Evolutionary conservation across 2,329 filamentous ascomycete genomes (phyloP).

Genomic region (Aspergillus versicolor): DNA sequence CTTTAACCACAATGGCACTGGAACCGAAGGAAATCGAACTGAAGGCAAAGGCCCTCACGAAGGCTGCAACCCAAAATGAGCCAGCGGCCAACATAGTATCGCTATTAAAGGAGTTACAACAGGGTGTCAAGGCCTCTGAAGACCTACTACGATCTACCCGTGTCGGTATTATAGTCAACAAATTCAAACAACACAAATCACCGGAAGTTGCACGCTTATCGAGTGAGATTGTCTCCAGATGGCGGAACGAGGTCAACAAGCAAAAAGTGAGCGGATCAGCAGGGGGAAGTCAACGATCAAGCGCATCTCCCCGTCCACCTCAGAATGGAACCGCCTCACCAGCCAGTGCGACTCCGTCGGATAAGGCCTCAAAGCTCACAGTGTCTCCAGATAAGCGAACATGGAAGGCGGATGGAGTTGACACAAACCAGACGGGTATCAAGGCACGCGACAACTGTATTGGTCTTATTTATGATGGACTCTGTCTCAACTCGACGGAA

Average conservation of each 20-base stretch:
- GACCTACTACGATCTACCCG: slow-evolving; percentile 88
- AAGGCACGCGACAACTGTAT: slow-evolving; percentile 78
- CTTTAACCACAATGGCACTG: slow-evolving; percentile 50
- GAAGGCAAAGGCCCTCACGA: slow-evolving; percentile 75
- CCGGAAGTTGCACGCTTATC: slow-evolving; percentile 70
- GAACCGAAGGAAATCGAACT: slow-evolving; percentile 78
- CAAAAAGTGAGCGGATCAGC: slow-evolving; percentile 45
- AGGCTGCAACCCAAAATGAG: slow-evolving; percentile 74
- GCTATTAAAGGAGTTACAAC: slow-evolving; percentile 75
- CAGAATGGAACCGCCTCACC: slow-evolving; percentile 56
- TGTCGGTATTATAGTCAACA: slow-evolving; percentile 86
- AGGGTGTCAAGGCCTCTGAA: slow-evolving; percentile 79
- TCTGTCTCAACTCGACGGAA: slow-evolving; percentile 66
- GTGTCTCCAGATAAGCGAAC: slow-evolving; percentile 73
- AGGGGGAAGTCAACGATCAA: slow-evolving; percentile 39
- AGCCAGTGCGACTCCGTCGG: slow-evolving; percentile 43
- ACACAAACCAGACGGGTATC: slow-evolving; percentile 72
- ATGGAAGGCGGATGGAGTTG: slow-evolving; percentile 77
- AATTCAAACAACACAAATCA: slow-evolving; percentile 77
- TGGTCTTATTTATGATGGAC: slow-evolving; percentile 88
- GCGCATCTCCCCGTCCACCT: slow-evolving; percentile 44
- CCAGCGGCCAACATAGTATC: slow-evolving; percentile 69
- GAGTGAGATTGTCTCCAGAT: slow-evolving; percentile 76
- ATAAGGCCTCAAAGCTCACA: slow-evolving; percentile 53
- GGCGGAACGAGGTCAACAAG: slow-evolving; percentile 48